A percentile compares a stretch with the other conserved stretches of the same genome.
Evolutionary conservation across 306 rosid species (phyloP).

Genomic region (Prunus mongolica): DNA sequence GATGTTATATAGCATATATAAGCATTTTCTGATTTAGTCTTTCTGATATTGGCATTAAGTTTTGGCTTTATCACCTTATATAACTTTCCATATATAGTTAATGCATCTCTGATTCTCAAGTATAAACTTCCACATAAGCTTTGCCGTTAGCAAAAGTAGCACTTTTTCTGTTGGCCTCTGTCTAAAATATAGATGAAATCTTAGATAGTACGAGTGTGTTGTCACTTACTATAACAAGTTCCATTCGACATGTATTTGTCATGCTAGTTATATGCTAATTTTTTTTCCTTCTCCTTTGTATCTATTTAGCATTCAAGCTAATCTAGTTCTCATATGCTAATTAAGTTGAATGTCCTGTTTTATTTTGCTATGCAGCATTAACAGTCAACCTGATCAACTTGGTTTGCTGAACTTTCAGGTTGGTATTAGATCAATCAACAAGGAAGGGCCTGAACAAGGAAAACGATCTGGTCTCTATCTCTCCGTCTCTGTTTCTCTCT

Average conservation of each 20-base stretch:
- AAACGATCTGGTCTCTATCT: conserved; percentile 64
- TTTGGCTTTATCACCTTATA: neutral
- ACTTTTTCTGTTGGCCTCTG: neutral
- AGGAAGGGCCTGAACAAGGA: conserved; percentile 89
- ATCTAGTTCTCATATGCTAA: neutral
- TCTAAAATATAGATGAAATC: neutral
- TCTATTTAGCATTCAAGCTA: no score
- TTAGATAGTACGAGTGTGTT: neutral
- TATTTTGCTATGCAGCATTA: neutral
- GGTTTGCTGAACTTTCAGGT: conserved; percentile 50
- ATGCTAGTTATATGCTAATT: no score
- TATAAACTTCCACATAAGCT: neutral
- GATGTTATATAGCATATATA: no score
- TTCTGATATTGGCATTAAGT: neutral
- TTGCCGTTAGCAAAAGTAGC: neutral
- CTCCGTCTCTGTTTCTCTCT: neutral
- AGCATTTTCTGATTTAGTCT: no score
- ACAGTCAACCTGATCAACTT: conserved; percentile 6
- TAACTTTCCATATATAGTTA: neutral
- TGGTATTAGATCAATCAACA: conserved; percentile 75
- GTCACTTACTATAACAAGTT: neutral
- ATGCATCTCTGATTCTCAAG: neutral
- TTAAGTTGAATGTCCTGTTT: neutral
- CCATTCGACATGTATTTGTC: neutral
- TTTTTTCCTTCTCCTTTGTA: no score